These are phyloP conservation scores for Stachybotrys chlorohalonatus DNA, from an alignment of 2,329 filamentous ascomycete genomes.

Conservation along the genomic window DNA sequence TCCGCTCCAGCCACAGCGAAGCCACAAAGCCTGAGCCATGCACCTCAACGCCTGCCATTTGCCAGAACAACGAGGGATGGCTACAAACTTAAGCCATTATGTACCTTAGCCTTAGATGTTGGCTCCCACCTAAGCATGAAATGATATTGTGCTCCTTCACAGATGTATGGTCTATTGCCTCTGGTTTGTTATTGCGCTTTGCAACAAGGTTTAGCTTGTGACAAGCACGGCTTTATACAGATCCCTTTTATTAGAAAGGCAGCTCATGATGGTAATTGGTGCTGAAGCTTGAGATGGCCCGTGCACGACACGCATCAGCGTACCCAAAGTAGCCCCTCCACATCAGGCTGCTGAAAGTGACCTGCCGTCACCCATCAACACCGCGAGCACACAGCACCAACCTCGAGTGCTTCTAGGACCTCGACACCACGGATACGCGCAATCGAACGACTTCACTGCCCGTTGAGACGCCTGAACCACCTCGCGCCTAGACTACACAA, in stretches of 20 bases:
- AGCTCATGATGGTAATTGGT: no score
- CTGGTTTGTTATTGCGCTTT: no score
- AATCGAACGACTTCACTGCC: background rate
- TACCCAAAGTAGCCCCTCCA: background rate
- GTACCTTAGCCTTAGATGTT: no score
- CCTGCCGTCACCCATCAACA: background rate
- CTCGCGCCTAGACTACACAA: background rate
- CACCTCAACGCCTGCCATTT: no score
- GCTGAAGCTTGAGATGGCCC: background rate
- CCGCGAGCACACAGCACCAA: background rate
- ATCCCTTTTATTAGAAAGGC: no score
- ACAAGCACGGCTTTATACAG: no score
- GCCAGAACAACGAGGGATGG: no score
- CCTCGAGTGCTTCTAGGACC: background rate
- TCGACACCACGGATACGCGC: background rate
- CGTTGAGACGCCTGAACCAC: background rate
- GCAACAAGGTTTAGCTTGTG: no score
- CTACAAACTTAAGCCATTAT: no score
- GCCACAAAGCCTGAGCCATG: background rate
- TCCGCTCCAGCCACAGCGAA: background rate
- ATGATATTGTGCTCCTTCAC: no score
- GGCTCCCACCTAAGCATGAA: no score
- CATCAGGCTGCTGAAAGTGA: background rate
- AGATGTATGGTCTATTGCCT: no score
- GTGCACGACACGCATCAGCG: background rate